Percentiles rank a stretch among this genome's conserved stretches.
phyloP scores from a whole-genome alignment of 257 asterid species.

The Cruciata laevipes region DNA sequence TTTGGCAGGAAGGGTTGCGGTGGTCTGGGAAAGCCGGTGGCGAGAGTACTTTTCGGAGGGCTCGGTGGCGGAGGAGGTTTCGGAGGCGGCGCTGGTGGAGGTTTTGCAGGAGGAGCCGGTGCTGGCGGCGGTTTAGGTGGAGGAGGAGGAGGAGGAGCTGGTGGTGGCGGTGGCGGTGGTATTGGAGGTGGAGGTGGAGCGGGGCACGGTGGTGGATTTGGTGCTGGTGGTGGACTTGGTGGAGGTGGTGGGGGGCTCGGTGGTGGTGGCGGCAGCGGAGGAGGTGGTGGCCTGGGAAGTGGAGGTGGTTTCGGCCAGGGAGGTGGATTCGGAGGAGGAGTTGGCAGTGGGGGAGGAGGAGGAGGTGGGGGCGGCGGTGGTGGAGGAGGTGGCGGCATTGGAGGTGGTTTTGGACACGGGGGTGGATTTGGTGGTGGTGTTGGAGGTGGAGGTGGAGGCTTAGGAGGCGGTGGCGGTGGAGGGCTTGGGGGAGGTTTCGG shows the following conservation, averaged over 20 bases:
- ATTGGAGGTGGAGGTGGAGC: slow-evolving; percentile 5
- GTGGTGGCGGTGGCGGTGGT: slow-evolving; percentile 1
- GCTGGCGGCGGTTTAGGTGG: neutral
- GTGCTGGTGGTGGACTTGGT: neutral
- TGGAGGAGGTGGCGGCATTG: slow-evolving; percentile 15
- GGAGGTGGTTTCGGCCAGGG: slow-evolving; percentile 22
- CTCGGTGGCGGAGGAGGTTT: slow-evolving; percentile 7
- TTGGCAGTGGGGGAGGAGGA: slow-evolving; percentile 14
- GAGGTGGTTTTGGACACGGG: slow-evolving; percentile 10
- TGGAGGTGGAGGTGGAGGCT: slow-evolving; percentile 12
- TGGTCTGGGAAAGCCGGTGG: neutral
- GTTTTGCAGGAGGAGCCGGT: slow-evolving; percentile 4
- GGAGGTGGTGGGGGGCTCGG: neutral
- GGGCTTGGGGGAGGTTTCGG: neutral
- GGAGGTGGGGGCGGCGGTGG: slow-evolving; percentile 18
- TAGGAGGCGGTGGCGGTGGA: slow-evolving; percentile 20
- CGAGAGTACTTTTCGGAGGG: slow-evolving; percentile 1
- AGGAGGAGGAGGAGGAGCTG: slow-evolving; percentile 13
- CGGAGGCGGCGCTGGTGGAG: neutral
- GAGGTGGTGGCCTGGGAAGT: slow-evolving; percentile 17
- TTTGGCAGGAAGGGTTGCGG: slow-evolving; percentile 23
- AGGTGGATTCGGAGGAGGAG: slow-evolving; percentile 19
- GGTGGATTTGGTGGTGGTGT: slow-evolving; percentile 22
- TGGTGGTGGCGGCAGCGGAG: slow-evolving; percentile 10
- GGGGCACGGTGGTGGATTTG: slow-evolving; percentile 11